Base-by-base conservation (phyloP, 805 yeast genomes). In the Hanseniaspora lachancei region DNA sequence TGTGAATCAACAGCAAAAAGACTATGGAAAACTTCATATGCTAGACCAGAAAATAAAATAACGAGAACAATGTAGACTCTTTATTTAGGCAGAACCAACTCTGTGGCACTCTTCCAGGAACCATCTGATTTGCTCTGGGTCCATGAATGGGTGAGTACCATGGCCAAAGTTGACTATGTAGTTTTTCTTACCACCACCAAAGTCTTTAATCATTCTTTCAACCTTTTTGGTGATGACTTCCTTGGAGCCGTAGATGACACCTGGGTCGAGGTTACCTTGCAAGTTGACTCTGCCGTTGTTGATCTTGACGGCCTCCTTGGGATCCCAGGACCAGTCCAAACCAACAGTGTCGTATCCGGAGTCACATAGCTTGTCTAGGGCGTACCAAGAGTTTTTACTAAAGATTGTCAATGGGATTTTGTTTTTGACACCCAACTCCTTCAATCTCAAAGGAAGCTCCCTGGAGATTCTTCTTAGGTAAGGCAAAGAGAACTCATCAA, bases 71-170 rank as follows among this genome's bases (percentile, higher is more conserved):
- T 4, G 8, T 27, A 27, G 5, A 27, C 29, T 27, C 29, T 27
- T 27, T 27, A 34, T 5, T 53, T 65, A 73, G 59, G 69, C 67
- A 9, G 78, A 71, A 10, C 95, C 95, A 54, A 85, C 68, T 63
- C 89, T 78, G 68, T 88, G 95, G 62, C 93, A 84, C 68, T 88
- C 96, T 69, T 87, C 73, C 65, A 93, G 74, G 72, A 93, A 93
- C 70, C 80, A 86, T 58, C 79, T 81, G 59, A 93, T 79, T 68
- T 84, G 84, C 60, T 86, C 95, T 12, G 97, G 96, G 60, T 87
- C 84, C 95, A 93, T 89, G 71, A 86, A 88, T 23, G 98, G 98
- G 68, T 89, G 97, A 23, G 98, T 93, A 18, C 98, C 98, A 64
- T 93, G 98, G 48, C 98, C 98, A 65, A 93, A 86, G 73, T 93